phyloP scores from a whole-genome alignment of 257 asterid genomes.

The Marsdenia floribunda region DNA sequence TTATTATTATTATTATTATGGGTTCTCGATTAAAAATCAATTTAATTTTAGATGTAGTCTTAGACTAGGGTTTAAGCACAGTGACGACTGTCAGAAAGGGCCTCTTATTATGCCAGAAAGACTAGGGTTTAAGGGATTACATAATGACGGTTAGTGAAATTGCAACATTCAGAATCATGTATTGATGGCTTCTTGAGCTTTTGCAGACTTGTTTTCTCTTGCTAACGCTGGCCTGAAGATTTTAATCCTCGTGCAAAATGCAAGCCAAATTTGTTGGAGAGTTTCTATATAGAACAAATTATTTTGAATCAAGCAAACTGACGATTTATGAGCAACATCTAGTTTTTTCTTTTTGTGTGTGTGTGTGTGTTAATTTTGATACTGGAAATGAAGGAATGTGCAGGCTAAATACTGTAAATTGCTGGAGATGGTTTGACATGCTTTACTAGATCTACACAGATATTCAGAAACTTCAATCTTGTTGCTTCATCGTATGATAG shows the following conservation, averaged over 20 bases:
- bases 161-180: background rate
- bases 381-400: background rate
- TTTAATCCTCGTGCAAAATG: background rate
- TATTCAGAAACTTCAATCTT: background rate
- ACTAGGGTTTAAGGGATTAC: background rate
- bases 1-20: background rate
- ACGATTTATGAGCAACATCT: background rate
- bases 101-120: background rate
- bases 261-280: background rate
- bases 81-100: background rate
- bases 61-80: conserved; percentile 13
- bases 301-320: background rate
- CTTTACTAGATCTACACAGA: background rate
- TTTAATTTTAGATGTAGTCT: background rate
- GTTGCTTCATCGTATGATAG: background rate
- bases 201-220: background rate
- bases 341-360: background rate
- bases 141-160: background rate
- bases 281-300: background rate
- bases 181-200: background rate
- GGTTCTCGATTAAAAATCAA: background rate
- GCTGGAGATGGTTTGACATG: background rate
- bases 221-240: background rate
- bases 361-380: background rate
- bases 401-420: background rate